Evolutionary conservation across 179 eudicot genomes (phyloP), one percentile per base, ranked within the genome.

Genomic region (Nepenthes alata): DNA sequence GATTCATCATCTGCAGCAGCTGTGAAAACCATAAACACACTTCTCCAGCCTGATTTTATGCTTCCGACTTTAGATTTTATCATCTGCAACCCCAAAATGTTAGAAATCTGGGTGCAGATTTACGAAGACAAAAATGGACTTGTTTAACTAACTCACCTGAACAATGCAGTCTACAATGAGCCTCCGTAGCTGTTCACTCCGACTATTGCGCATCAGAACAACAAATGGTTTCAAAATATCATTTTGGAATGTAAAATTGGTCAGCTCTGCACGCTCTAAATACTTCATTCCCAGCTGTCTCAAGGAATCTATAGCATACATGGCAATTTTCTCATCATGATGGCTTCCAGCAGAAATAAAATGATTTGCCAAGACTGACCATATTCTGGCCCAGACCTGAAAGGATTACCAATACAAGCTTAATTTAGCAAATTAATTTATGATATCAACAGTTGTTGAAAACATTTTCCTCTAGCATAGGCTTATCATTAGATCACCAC

Each of bases 371-470:
- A 93, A 72, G 61, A 93, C 98, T 71, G 84, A 81, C 98, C 98
- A 93, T 75, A 93, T 93, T 79, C 97, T 85, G 53, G 95, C 98
- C 98, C 98, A 93, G 58, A 89, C 98, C 98, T 93, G 89, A 70
- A 78, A 74, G 44, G 57, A 70, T 16, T 25, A 61, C 13, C 41
- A 59, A 11, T n/a, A 57, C 15, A 57, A 57, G 6, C 25, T 25
- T 25, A 25, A 25, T 36, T 35, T 13, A 35, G 11, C 16, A n/a
- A n/a, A 15, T 52, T 2, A n/a, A n/a, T 15, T 15, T 6, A 14
- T 4, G 5, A 11, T n/a, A 15, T 5, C 2, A n/a, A 52, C 3
- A 52, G 5, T 6, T 0, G 6, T 52, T 52, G 16, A 13, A 52
- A 15, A 11, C 15, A 52, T 4, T 52, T 3, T 6, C 11, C 10